phyloP scores from a whole-genome alignment of 75 land plant species.

The Pseudotsuga menziesii region DNA sequence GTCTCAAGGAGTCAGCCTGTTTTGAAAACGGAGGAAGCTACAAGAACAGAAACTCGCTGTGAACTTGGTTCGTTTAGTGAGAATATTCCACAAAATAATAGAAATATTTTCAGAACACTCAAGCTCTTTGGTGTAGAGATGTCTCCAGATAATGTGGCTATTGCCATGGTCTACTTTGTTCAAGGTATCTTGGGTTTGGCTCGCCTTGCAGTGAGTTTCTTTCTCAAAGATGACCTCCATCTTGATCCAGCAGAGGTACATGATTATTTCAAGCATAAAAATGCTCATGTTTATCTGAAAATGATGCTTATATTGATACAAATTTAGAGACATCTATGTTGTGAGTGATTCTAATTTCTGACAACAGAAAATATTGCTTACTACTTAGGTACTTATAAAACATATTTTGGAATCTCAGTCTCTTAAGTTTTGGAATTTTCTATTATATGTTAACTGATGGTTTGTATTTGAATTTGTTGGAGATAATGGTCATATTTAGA shows the following conservation, averaged over 20 bases:
- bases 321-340: neutral
- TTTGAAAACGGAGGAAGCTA: constrained; percentile 15
- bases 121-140: constrained; percentile 78
- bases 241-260: constrained; percentile 97
- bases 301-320: neutral
- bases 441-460: too few relatives aligned
- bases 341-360: neutral
- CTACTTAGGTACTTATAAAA: too few relatives aligned
- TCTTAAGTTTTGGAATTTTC: too few relatives aligned
- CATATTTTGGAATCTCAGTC: too few relatives aligned
- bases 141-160: constrained; percentile 85
- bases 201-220: constrained; percentile 93
- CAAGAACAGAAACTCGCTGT: constrained; percentile 11
- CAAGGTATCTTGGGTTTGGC: constrained; percentile 96
- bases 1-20: constrained; percentile 6
- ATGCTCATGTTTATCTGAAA: neutral
- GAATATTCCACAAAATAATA: constrained; percentile 14
- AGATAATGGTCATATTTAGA: too few relatives aligned
- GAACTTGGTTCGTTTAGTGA: constrained; percentile 8
- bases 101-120: constrained; percentile 14
- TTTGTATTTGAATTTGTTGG: too few relatives aligned
- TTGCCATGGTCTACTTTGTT: constrained; percentile 97
- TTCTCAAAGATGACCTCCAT: constrained; percentile 95
- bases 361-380: neutral
- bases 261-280: neutral